Conservation (phyloP, 179 eudicot genomes). For the Amaranthus tricolor region DNA sequence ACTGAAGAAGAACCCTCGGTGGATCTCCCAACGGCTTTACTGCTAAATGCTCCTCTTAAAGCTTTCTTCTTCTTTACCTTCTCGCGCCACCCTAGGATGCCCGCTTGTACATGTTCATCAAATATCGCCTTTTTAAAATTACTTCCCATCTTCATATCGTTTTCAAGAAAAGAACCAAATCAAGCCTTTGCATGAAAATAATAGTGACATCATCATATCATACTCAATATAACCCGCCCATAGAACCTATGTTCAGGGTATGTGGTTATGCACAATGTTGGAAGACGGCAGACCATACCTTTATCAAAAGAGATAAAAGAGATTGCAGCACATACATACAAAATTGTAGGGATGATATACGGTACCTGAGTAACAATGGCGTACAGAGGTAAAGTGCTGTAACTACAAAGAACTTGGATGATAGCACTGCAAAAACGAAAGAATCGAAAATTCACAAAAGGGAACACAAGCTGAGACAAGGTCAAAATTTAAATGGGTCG, state of each 20-base stretch:
- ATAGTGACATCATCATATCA: not conserved
- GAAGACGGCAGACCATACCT: no score
- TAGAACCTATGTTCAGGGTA: no score
- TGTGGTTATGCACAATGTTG: no score
- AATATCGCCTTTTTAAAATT: constrained; percentile 80
- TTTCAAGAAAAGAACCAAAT: not conserved
- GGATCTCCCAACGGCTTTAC: constrained; percentile 17
- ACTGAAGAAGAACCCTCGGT: constrained; percentile 12
- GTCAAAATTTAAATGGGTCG: no score
- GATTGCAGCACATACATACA: no score
- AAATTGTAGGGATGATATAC: no score
- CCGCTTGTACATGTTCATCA: constrained; percentile 76
- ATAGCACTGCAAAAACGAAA: constrained; percentile 46
- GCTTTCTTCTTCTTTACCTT: constrained; percentile 54
- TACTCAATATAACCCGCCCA: no score
- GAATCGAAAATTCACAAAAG: not conserved
- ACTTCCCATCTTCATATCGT: constrained; percentile 76
- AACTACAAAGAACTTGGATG: constrained; percentile 88
- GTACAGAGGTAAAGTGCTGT: constrained; percentile 96
- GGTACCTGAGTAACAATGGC: constrained; percentile 94
- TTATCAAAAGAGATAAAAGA: no score
- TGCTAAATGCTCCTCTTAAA: constrained; percentile 18
- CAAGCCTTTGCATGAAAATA: not conserved
- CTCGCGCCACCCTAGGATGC: constrained; percentile 78
- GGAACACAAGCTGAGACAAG: not conserved